Base-by-base conservation (phyloP, 1,284 basidiomycete genomes). In the Exsudoporus floridanus region DNA sequence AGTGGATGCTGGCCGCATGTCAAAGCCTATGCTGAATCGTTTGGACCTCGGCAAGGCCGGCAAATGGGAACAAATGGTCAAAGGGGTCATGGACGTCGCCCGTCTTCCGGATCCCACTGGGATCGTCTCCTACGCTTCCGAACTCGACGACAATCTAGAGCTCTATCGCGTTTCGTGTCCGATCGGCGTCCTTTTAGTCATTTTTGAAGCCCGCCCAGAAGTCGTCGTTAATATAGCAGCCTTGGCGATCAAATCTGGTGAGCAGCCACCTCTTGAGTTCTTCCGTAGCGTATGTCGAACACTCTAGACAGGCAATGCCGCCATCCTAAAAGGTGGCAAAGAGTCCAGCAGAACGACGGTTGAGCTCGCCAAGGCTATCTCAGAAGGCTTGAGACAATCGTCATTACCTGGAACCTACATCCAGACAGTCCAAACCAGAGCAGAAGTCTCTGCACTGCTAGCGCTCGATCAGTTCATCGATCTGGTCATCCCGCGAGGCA, bases 171-270 rank as follows among this genome's bases (percentile, higher is more conserved):
- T 99, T 1, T 93, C 95, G 0, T 99, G 96, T 70, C 95, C 97
- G 0, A 97, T 99, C 57, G 97, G 97, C 18, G 95, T 98, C 0
- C 77, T 99, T 25, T 80, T 99, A 44, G 93, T 98, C 59, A 98
- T 99, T 59, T 99, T 99, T 61, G 97, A 99, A 73, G 92, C 96
- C 4, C 81, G 97, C 33, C 97, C 97, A 1, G 97, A 99, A 70
- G 97, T 99, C 6, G 93, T 99, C 28, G 90, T 99, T 39, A 99
- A 99, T 70, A 98, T 99, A 62, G 93, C 97, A 7, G 82, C 92
- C 0, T 76, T 99, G 60, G 96, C 97, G 2, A 93, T 99, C 73
- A 99, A 98, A 73, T 95, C 92, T 27, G 96, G 95, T 90, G 62
- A 65, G 78, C 37, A n/a, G 3, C 39, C 25, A 3, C 67, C 21